Conservation (phyloP, 176 grass and related monocot species). For the Bonia amplexicaulis region DNA sequence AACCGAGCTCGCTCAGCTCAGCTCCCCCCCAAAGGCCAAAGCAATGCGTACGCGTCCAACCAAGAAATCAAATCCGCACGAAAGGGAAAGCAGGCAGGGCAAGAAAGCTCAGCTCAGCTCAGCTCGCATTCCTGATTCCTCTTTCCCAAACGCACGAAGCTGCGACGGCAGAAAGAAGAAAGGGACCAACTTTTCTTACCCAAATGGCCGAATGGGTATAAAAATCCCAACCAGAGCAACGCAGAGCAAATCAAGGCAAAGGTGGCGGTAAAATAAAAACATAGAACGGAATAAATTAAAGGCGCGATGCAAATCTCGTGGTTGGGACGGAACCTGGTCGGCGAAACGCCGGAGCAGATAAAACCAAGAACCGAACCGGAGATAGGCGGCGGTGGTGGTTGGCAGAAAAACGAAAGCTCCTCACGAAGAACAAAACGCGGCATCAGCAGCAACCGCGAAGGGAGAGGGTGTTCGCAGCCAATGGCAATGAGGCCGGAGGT, state of each 20-base stretch:
- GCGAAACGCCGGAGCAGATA: constrained; percentile 20
- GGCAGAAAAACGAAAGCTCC: neutral
- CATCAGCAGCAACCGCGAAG: neutral
- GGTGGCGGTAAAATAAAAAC: neutral
- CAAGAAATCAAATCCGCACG: constrained; percentile 10
- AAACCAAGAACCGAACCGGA: neutral
- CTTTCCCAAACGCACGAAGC: neutral
- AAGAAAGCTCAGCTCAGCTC: neutral
- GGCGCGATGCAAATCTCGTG: constrained; percentile 23
- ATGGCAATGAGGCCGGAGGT: neutral
- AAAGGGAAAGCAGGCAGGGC: constrained; percentile 26
- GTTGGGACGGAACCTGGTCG: constrained; percentile 33
- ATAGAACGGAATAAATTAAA: neutral
- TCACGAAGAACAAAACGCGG: neutral
- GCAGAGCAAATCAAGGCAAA: neutral
- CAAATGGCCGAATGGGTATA: too few species aligned
- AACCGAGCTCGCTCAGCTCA: neutral
- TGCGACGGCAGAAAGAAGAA: neutral
- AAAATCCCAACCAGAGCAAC: neutral
- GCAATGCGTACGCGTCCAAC: neutral
- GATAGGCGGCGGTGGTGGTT: neutral
- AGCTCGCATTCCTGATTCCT: neutral
- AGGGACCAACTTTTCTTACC: constrained; percentile 15
- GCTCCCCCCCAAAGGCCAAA: neutral
- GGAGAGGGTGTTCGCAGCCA: neutral